Base-by-base conservation (phyloP, 768 basidiomycete species). In the Rhodotorula kratochvilovae region DNA sequence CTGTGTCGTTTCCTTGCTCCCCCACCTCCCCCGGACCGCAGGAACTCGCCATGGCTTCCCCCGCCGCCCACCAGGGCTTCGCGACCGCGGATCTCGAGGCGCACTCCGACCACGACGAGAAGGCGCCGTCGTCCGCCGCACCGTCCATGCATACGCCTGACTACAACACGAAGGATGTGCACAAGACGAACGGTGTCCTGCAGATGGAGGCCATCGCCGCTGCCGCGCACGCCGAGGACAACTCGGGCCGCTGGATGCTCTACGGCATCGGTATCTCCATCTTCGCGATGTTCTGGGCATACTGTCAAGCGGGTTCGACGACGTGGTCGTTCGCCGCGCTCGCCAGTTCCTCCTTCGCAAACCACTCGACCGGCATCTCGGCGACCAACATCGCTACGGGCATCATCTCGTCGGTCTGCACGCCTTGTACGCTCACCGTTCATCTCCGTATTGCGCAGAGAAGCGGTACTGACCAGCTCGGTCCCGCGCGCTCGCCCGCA, bases 331-430 rank as follows among this genome's bases (percentile, higher is more conserved):
- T 68, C 54, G 25, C 53, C 16, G 54, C 75, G 48, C 79, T 77
- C 65, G 79, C 80, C 15, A 79, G 78, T 0, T 76, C 75, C 6
- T 68, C 76, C 21, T 80, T 78, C 68, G 65, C 67, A 21, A 50
- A 66, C 36, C 79, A 81, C 68, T 70, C 78, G 21, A 43, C 73
- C 8, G 71, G 74, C 27, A 27, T 81, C 33, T 74, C 76, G 11
- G 77, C 78, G 27, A 75, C 79, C 46, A 56, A 46, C 31, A 76
- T 80, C 61, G 77, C 79, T 29, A 79, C 74, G 25, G 50, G 59
- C 33, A 73, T 81, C 58, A 75, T 80, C 53, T 68, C 70, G 10
- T 71, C 77, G 31, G 77, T 79, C 42, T 66, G 71, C 50, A 62
- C 63, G 29, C 78, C 78, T 15, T 78, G 63, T 51, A 19, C 3